Evolutionary conservation across 257 asterid species (phyloP).

Genomic region (Handroanthus guayacan): DNA sequence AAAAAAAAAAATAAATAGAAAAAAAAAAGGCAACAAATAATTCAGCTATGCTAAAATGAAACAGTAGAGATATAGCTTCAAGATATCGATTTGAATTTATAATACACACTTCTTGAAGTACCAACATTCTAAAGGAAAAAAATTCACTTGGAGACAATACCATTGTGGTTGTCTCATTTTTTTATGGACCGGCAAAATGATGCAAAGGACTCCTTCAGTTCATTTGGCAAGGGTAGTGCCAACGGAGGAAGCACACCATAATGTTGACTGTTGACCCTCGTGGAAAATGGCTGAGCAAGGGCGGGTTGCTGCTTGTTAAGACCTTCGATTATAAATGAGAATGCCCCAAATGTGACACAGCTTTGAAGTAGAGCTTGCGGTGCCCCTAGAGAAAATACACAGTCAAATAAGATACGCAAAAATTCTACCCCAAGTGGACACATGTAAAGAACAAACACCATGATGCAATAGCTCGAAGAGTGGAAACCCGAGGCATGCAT

Average conservation of each 20-base stretch:
- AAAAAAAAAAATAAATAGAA: no score
- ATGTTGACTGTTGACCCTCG: conserved; percentile 42
- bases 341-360: conserved; percentile 92
- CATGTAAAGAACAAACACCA: not conserved
- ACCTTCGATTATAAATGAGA: conserved; percentile 89
- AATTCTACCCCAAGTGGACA: not conserved
- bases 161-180: conserved; percentile 44
- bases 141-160: not conserved
- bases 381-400: conserved; percentile 62
- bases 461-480: no score
- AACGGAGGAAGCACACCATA: conserved; percentile 67
- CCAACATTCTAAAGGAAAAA: conserved; percentile 23
- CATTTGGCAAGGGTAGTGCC: conserved; percentile 83
- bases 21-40: no score
- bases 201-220: conserved; percentile 82
- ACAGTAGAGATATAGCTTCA: not conserved
- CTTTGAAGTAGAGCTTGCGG: conserved; percentile 94
- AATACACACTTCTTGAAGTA: conserved; percentile 5
- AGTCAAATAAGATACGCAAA: conserved; percentile 11
- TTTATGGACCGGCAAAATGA: conserved; percentile 72
- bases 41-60: not conserved
- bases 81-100: conserved; percentile 23
- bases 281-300: conserved; percentile 61
- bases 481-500: no score
- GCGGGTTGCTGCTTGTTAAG: conserved; percentile 92